Base-by-base conservation (phyloP, 2,329 filamentous ascomycete species). In the Paecilomyces sp. region DNA sequence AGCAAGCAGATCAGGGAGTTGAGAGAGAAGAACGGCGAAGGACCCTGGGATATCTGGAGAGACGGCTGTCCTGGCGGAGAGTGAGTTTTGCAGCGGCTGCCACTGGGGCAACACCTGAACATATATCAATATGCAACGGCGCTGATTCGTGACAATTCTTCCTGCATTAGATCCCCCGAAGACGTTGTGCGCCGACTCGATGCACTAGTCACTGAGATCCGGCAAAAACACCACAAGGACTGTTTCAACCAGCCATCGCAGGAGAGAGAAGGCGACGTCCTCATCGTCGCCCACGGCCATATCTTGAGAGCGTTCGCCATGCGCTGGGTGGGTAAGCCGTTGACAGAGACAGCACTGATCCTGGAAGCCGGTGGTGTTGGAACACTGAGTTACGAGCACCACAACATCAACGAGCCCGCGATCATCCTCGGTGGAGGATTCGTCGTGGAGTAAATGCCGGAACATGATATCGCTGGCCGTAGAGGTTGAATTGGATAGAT, bases 301-400 rank as follows among this genome's bases (percentile, higher is more conserved):
- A 93, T 96, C 59, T 78, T 97, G 57, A 82, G 92, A 15, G 90
- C 91, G 0, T 91, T 97, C 72, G 92, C 92, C 6, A 90, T 93
- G 80, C 83, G 92, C 33, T 97, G 92, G 92, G 83, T 87, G 0
- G 85, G 86, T 0, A 89, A 89, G 77, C 80, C 84, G 12, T 79
- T 97, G 60, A 83, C 85, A 58, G 87, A 91, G 56, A 91, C 91
- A 47, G 84, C 87, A 5, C 86, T 97, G 71, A 80, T 96, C 62
- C 78, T 97, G n/a, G 92, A 97, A 73, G 89, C 91, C 5, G 91
- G 91, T n/a, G 91, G 90, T 65, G 87, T 94, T 1, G 90, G 89
- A 0, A 90, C 89, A 1, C 71, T 95, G 66, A 93, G 89, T 74
- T 95, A 94, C 71, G 90, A 94, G 67, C 90, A 94, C 74, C 82